Evolutionary conservation across 2,329 filamentous ascomycete genomes (phyloP).

Genomic region (Aschersonia sp.): DNA sequence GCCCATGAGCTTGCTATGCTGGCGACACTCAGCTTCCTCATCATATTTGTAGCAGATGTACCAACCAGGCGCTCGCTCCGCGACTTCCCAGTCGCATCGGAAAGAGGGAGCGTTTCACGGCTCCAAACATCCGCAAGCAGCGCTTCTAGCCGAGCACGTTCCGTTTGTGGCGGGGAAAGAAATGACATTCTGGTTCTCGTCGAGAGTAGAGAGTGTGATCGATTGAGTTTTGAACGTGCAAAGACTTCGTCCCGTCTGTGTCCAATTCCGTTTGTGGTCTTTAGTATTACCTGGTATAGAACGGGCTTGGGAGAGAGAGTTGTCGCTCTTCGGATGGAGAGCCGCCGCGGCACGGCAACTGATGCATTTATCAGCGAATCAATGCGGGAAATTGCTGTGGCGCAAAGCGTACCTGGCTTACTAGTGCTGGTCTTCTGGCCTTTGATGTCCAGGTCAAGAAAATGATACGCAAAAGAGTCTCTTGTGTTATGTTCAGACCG

Average conservation of each 20-base stretch:
- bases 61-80: constrained; percentile 59
- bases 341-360: constrained; percentile 49
- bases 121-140: constrained; percentile 73
- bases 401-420: constrained; percentile 39
- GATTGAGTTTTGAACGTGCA: constrained; percentile 43
- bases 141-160: constrained; percentile 64
- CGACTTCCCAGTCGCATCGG: constrained; percentile 57
- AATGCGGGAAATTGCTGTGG: neutral
- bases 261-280: constrained; percentile 62
- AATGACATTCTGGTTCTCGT: constrained; percentile 51
- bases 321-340: constrained; percentile 68
- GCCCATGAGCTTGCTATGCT: constrained; percentile 66
- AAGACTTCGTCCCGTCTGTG: constrained; percentile 29
- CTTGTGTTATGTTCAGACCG: constrained; percentile 31
- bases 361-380: neutral
- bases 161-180: constrained; percentile 58
- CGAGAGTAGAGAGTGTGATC: constrained; percentile 70
- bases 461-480: constrained; percentile 40
- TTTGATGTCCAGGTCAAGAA: constrained; percentile 55
- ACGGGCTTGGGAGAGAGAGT: constrained; percentile 56
- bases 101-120: constrained; percentile 64
- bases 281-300: constrained; percentile 67
- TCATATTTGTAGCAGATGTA: constrained; percentile 71
- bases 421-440: constrained; percentile 64
- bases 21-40: constrained; percentile 74